A percentile compares a stretch with the other conserved stretches of the same genome.
phyloP scores from a whole-genome alignment of 805 yeast genomes.

The Wickerhamiella cacticola region DNA sequence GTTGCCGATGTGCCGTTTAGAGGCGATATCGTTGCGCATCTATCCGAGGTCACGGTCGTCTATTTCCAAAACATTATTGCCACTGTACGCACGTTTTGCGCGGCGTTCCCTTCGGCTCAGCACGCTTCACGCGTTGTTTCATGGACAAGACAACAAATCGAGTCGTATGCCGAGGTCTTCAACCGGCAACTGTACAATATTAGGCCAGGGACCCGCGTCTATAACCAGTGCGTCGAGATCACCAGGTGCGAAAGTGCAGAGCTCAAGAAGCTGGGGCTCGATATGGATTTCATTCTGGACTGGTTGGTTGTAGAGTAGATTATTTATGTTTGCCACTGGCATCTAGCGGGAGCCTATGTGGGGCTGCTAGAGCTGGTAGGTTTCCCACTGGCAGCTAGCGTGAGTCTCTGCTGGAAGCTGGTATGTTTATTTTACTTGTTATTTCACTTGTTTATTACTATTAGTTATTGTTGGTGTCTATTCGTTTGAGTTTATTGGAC shows the following conservation, averaged over 20 bases:
- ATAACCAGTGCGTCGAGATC: slow-evolving; percentile 43
- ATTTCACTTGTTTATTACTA: too few relatives aligned
- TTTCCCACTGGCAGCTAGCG: too few relatives aligned
- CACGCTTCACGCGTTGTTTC: slow-evolving; percentile 53
- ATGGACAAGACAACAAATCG: slow-evolving; percentile 61
- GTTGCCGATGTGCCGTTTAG: slow-evolving; percentile 41
- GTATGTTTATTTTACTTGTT: too few relatives aligned
- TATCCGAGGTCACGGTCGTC: slow-evolving; percentile 50
- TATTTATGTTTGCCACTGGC: too few relatives aligned
- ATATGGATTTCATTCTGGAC: slow-evolving; percentile 60
- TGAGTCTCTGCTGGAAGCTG: too few relatives aligned
- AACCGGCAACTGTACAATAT: slow-evolving; percentile 46
- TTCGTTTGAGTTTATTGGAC: too few relatives aligned
- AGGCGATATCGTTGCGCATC: slow-evolving; percentile 43
- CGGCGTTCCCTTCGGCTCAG: slow-evolving; percentile 36
- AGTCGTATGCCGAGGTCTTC: slow-evolving; percentile 45
- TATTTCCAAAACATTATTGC: slow-evolving; percentile 48
- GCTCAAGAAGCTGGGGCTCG: slow-evolving; percentile 55
- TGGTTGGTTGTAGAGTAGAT: slow-evolving; percentile 5
- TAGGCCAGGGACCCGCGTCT: slow-evolving; percentile 39
- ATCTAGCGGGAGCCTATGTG: too few relatives aligned
- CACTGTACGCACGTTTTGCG: slow-evolving; percentile 44
- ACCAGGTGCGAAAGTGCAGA: slow-evolving; percentile 48
- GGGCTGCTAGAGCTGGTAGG: too few relatives aligned
- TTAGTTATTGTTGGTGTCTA: too few relatives aligned